Base-by-base conservation (phyloP, 257 asterid genomes). In the Solanum ossicruentum region DNA sequence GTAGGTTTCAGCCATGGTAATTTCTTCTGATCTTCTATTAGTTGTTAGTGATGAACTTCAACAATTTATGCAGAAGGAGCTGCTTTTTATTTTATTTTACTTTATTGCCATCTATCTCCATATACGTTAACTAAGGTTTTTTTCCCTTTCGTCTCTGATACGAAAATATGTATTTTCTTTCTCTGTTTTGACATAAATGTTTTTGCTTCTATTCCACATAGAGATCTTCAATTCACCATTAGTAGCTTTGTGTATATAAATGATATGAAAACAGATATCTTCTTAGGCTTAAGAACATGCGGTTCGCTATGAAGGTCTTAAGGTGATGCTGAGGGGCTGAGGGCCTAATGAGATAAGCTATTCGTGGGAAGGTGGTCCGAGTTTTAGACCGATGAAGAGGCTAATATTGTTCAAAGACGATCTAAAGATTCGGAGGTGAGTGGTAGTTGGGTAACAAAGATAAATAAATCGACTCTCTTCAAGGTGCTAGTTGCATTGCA, bases 1-100 rank as follows among this genome's bases (percentile, higher is more conserved):
- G 92, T 95, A 75, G 99, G 99, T 84, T 95, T 95, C 94, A 95
- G 98, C 91, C 99, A 96, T 83, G 99, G 99, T 96, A 96, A 92
- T 86, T 89, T n/a, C 75, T 63, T 89, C 80, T 26, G 82, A 82
- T 88, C 43, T 69, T 82, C 61, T 52, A 52, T 75, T 52, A 16
- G 21, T 10, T 71, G 56, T 51, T 77, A 52, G 63, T 51, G 82
- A 77, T 51, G 36, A 70, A 52, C 65, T 77, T 77, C 26, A 51
- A 52, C 82, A 77, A 77, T 51, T 8, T 23, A 49, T 49, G 81
- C 43, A 13, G 41, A 49, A 13, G 23, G 23, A 49, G 43, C 43
- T 75, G 39, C 52, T 70, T 39, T 70, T 75, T 21, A 9, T 49
- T 23, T 75, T 26, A 75, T 75, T 75, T 75, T 26, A 75, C 49